Evolutionary conservation across 345 rosid genomes (phyloP).

Genomic region (Luvunga scandens): DNA sequence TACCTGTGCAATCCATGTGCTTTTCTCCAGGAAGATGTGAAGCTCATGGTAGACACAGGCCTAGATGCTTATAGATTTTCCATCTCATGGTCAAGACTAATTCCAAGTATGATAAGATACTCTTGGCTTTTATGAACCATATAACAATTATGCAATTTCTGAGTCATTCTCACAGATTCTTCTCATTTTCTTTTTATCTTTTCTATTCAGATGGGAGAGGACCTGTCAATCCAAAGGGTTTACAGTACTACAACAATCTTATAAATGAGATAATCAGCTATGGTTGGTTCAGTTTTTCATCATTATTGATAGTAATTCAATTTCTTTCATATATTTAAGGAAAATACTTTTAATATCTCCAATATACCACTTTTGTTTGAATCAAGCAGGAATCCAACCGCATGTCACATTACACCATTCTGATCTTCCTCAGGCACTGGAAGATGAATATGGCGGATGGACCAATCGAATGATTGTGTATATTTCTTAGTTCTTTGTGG

Average conservation of each 20-base stretch:
- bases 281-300: conserved; percentile 28
- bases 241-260: conserved; percentile 56
- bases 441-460: conserved; percentile 82
- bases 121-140: not conserved
- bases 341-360: not conserved
- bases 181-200: not conserved
- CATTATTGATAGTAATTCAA: not conserved
- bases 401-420: conserved; percentile 49
- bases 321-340: not conserved
- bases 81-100: conserved; percentile 83
- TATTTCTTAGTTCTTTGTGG: not conserved
- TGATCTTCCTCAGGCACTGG: conserved; percentile 66
- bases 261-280: conserved; percentile 42
- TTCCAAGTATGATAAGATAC: conserved; percentile 45
- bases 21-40: conserved; percentile 65
- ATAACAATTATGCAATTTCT: not conserved
- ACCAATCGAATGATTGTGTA: conserved; percentile 52
- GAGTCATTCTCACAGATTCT: not conserved
- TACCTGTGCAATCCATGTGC: not conserved
- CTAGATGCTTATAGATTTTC: conserved; percentile 73
- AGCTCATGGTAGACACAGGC: conserved; percentile 64
- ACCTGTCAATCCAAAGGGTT: conserved; percentile 54
- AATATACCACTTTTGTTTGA: not conserved
- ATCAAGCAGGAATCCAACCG: conserved; percentile 53
- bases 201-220: conserved; percentile 51